phyloP scores from a whole-genome alignment of 225 moss, liverwort and hornwort genomes.

The Pseudoscleropodium purum region DNA sequence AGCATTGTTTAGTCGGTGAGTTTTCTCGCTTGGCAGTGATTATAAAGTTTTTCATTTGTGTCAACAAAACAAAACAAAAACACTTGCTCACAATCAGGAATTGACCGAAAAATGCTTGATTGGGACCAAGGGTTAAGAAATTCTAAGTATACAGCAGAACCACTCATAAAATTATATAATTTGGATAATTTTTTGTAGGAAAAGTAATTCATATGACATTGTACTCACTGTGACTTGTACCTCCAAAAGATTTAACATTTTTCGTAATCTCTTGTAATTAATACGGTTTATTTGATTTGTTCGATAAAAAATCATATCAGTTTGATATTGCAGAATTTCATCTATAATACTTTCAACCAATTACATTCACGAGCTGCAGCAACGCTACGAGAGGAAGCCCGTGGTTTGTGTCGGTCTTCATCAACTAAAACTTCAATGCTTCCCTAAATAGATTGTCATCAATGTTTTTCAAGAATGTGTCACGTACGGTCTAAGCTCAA shows the following conservation, averaged over 20 bases:
- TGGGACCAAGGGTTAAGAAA: background rate
- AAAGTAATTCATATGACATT: background rate
- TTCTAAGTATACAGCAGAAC: background rate
- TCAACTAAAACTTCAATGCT: background rate
- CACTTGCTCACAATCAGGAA: no score
- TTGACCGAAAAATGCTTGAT: no score
- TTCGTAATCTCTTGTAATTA: background rate
- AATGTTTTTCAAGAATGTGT: background rate
- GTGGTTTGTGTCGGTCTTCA: background rate
- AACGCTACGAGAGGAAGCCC: background rate
- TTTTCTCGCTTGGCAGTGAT: background rate
- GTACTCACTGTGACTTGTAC: background rate
- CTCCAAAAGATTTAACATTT: background rate
- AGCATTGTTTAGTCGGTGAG: background rate
- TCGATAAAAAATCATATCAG: background rate
- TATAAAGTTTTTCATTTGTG: background rate
- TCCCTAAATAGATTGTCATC: background rate
- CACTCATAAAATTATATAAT: no score
- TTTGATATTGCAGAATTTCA: background rate
- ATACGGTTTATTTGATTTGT: no score
- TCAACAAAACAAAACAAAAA: background rate
- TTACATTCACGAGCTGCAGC: background rate
- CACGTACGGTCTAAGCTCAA: background rate
- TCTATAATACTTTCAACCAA: background rate
- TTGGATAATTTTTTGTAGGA: background rate